Evolutionary conservation across 306 rosid genomes (phyloP).

Genomic region (Glycine tomentella): DNA sequence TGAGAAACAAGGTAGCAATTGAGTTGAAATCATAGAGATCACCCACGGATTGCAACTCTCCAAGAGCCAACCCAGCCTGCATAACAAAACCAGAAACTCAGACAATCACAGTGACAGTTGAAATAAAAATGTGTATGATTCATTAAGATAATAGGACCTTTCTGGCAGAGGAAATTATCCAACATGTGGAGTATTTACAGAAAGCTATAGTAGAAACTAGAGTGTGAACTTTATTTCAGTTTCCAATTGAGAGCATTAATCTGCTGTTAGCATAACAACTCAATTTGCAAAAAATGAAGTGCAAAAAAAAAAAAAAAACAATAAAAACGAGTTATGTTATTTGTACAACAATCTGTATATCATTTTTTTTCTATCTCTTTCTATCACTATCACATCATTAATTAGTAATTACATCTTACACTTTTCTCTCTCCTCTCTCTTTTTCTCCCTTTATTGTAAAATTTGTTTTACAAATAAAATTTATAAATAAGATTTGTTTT

Average conservation of each 20-base stretch:
- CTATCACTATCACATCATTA: background rate
- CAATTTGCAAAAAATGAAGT: conserved; percentile 32
- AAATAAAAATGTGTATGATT: background rate
- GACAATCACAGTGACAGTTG: background rate
- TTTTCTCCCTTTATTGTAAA: background rate
- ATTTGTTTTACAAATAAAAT: too few relatives aligned
- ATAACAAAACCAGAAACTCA: conserved; percentile 19
- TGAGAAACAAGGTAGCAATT: conserved; percentile 83
- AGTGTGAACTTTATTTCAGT: conserved; percentile 18
- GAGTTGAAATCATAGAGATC: conserved; percentile 97
- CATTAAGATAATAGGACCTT: background rate
- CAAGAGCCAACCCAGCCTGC: conserved; percentile 98
- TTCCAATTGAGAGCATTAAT: background rate
- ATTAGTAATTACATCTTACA: background rate
- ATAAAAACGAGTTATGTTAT: background rate
- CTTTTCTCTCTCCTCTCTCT: background rate
- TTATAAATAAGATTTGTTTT: too few relatives aligned
- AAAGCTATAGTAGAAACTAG: background rate
- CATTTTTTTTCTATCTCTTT: background rate
- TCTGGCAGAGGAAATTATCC: background rate
- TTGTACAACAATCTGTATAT: background rate
- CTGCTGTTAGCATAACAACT: background rate
- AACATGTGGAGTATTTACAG: conserved; percentile 7
- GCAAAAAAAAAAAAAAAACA: background rate
- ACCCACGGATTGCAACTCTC: conserved; percentile 79